Evolutionary conservation across 129 eudicot species (phyloP).

Genomic region (Lactuca sativa): DNA sequence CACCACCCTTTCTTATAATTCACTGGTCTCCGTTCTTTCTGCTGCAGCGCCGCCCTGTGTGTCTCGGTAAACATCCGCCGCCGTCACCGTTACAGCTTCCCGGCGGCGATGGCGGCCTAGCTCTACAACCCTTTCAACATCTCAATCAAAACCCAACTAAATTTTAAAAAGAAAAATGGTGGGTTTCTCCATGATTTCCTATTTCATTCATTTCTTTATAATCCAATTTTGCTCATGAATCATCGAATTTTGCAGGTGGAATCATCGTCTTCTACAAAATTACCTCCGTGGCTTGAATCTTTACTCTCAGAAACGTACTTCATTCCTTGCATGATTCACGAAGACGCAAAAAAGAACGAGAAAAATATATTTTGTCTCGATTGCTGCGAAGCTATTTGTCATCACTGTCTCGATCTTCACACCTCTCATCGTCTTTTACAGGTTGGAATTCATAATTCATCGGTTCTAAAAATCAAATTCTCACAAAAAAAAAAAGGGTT

Average conservation of each 20-base stretch:
- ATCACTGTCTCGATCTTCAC: constrained; percentile 55
- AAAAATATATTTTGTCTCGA: constrained; percentile 79
- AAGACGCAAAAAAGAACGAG: constrained; percentile 64
- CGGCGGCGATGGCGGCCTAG: constrained; percentile 22
- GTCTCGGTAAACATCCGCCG: constrained; percentile 5
- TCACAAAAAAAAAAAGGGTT: background rate
- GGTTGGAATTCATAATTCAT: constrained; percentile 35
- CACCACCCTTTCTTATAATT: constrained; percentile 3
- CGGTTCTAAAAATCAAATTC: background rate
- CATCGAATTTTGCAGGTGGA: constrained; percentile 39
- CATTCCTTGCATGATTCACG: constrained; percentile 66
- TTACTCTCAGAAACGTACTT: constrained; percentile 59
- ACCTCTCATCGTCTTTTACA: constrained; percentile 75
- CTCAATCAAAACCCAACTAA: background rate
- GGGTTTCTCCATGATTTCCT: constrained; percentile 7
- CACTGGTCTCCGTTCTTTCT: background rate
- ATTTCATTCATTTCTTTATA: background rate
- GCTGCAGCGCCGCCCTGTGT: constrained; percentile 19
- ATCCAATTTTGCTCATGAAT: constrained; percentile 7
- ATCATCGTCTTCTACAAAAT: constrained; percentile 24
- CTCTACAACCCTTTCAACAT: background rate
- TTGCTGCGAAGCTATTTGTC: constrained; percentile 66
- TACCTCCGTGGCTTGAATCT: constrained; percentile 65
- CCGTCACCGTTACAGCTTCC: constrained; percentile 6
- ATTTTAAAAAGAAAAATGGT: constrained; percentile 22